Evolutionary conservation across 179 eudicot genomes (phyloP).

Genomic region (Sideroxylon spinosum): DNA sequence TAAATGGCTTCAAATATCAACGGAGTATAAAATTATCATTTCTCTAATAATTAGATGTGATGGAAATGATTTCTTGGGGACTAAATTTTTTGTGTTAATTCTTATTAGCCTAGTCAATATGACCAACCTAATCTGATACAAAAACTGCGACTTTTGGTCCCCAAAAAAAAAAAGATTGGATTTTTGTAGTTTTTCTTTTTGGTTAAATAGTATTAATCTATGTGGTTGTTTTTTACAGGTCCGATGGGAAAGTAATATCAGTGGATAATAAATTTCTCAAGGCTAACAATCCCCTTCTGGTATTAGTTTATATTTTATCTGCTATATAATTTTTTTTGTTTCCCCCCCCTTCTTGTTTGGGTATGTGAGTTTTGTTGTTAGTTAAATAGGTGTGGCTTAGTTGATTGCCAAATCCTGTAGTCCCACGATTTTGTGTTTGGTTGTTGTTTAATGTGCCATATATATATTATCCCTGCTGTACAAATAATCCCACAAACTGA

Average conservation of each 20-base stretch:
- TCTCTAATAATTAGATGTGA: too few species aligned
- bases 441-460: not conserved
- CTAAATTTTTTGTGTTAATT: too few species aligned
- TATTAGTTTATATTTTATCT: slow-evolving; percentile 26
- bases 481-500: too few species aligned
- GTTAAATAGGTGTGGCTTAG: not conserved
- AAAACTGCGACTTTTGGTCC: too few species aligned
- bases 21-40: too few species aligned
- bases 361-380: too few species aligned
- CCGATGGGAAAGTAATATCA: slow-evolving; percentile 80
- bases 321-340: not conserved
- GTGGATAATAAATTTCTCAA: slow-evolving; percentile 88
- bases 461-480: not conserved
- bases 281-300: slow-evolving; percentile 80
- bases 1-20: too few species aligned
- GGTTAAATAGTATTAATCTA: not conserved
- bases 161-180: too few species aligned
- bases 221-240: slow-evolving; percentile 38
- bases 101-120: too few species aligned
- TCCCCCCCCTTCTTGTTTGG: too few species aligned
- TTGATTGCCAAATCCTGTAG: not conserved
- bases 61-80: too few species aligned
- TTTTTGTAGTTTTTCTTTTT: not conserved
- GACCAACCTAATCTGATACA: too few species aligned
- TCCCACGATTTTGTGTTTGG: not conserved